phyloP scores from a whole-genome alignment of 148 eudicot species.

The Silene uniflora region DNA sequence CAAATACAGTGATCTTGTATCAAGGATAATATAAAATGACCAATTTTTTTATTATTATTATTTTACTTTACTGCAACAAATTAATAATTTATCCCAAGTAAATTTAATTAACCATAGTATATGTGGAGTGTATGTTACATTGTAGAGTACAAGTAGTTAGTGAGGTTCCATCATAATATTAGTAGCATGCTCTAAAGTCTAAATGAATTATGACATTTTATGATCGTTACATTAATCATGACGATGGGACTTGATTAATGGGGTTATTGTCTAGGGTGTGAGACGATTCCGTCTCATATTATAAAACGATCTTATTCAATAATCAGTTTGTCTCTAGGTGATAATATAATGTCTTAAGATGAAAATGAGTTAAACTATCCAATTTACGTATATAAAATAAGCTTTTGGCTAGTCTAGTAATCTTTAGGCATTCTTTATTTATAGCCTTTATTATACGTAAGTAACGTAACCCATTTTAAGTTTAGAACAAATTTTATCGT shows the following conservation, averaged over 20 bases:
- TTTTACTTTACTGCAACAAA: background rate
- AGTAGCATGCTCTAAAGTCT: background rate
- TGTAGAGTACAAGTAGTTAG: background rate
- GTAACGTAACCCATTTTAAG: no score
- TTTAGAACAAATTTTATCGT: no score
- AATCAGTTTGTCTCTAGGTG: no score
- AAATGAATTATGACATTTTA: background rate
- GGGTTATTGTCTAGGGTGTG: no score
- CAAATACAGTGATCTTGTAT: background rate
- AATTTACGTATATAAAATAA: no score
- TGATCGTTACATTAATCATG: background rate
- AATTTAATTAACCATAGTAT: background rate
- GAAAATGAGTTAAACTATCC: no score
- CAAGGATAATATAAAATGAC: conserved; percentile 11
- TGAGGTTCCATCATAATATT: background rate
- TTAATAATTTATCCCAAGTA: background rate
- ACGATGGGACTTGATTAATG: background rate
- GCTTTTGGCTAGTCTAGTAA: no score
- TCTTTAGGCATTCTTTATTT: no score
- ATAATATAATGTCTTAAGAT: no score
- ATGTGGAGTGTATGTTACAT: background rate
- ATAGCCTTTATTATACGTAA: no score
- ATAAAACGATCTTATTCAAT: no score
- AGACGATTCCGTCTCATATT: no score
- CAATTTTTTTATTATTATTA: background rate